Base-by-base conservation (phyloP, 352 stramenopile species). In the Globisporangium yorkense region DNA sequence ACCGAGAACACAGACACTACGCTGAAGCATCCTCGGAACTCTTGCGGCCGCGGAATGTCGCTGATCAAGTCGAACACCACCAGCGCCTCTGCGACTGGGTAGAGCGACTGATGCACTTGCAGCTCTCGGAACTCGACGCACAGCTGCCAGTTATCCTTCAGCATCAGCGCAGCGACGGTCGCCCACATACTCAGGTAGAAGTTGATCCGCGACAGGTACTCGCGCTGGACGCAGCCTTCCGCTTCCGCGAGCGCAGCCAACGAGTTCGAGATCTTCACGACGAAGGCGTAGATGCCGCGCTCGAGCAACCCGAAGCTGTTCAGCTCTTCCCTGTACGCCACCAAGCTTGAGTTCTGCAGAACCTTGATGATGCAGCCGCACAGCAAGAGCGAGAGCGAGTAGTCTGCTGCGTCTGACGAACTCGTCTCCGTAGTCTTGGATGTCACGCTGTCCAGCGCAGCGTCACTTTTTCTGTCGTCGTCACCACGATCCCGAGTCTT, bases 281-380 rank as follows among this genome's bases (percentile, higher is more conserved):
- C 54, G 51, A 74, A 71, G 43, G 63, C 47, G 51, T 87, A 88
- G 16, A 89, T 50, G 0, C 77, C 80, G 35, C 80, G 66, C 43
- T 93, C 83, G 24, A 93, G 67, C 4, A 93, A 43, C 40, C 80
- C 80, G 47, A 79, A 84, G 1, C 64, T 60, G 29, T 78, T 74
- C 10, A 93, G 56, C 41, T 84, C 68, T 18, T 83, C 72, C 16
- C 69, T 67, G 57, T 77, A 88, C 3, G 51, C 67, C 2, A 54
- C 31, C 4, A 72, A 35, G 20, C 59, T 68, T 7, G 74, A 61
- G 50, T 71, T 72, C 29, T 78, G 65, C 9, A 91, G 44, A 43
- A 91, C 78, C 41, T 82, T 86, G n/a, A 74, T 70, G 33, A 93
- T 67, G 41, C 77, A 89, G 27, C 75, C 63, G 33, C 78, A 87